Percentiles rank a stretch among this genome's conserved stretches.
Conservation (phyloP, 2,329 filamentous ascomycete genomes). For the Fusarium siculi region DNA sequence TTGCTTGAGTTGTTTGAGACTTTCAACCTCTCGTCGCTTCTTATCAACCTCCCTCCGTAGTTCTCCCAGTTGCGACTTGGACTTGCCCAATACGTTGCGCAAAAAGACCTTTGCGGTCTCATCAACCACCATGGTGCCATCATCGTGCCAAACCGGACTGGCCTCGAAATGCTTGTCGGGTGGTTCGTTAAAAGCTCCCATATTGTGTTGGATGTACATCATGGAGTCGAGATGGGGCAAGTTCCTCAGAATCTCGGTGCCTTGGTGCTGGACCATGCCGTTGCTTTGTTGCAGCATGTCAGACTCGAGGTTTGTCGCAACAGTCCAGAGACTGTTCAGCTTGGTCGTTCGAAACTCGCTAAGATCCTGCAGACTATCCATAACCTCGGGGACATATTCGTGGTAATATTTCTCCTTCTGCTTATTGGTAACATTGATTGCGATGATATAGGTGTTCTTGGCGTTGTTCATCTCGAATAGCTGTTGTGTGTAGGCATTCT, state of each 20-base stretch:
- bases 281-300: conserved; percentile 79
- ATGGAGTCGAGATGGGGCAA: conserved; percentile 90
- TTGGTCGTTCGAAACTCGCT: conserved; percentile 88
- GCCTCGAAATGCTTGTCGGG: conserved; percentile 88
- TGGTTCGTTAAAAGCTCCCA: conserved; percentile 84
- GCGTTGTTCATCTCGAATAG: conserved; percentile 94
- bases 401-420: conserved; percentile 98
- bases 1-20: conserved; percentile 77
- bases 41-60: conserved; percentile 85
- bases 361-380: conserved; percentile 93
- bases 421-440: conserved; percentile 96
- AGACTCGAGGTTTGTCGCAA: conserved; percentile 83
- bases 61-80: conserved; percentile 84
- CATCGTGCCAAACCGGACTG: conserved; percentile 96
- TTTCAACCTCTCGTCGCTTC: conserved; percentile 86
- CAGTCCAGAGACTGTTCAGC: conserved; percentile 86
- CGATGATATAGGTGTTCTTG: conserved; percentile 98
- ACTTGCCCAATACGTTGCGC: conserved; percentile 91
- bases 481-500: conserved; percentile 92
- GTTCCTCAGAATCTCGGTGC: conserved; percentile 87
- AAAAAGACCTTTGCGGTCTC: conserved; percentile 89
- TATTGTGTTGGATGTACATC: conserved; percentile 98
- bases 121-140: conserved; percentile 85
- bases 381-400: conserved; percentile 92
- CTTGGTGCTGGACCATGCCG: conserved; percentile 76